Evolutionary conservation across 1,284 basidiomycete species (phyloP).

Genomic region (Trametes hirsuta): DNA sequence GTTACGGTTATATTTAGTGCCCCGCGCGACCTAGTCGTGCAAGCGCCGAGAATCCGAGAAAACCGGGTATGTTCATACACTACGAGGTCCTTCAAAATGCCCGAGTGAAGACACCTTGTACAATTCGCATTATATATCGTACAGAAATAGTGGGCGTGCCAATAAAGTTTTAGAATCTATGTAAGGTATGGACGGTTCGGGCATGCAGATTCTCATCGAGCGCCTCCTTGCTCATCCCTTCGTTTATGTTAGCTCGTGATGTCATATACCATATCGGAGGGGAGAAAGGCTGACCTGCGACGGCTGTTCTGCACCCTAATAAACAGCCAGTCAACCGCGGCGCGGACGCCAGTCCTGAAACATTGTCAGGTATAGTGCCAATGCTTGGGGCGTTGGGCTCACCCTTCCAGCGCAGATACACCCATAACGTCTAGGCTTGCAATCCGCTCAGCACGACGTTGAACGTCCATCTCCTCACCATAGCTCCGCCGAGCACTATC

Average conservation of each 20-base stretch:
- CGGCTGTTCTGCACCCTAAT: constrained; percentile 89
- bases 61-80: not conserved
- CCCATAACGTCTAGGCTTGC: constrained; percentile 93
- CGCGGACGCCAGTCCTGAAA: constrained; percentile 82
- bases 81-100: too few relatives aligned
- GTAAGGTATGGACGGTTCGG: too few relatives aligned
- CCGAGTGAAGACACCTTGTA: not conserved
- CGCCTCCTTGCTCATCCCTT: constrained; percentile 9
- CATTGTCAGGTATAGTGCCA: not conserved
- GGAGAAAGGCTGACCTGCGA: constrained; percentile 26
- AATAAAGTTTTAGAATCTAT: too few relatives aligned
- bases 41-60: not conserved
- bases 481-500: constrained; percentile 63
- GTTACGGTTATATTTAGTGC: not conserved
- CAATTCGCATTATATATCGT: not conserved
- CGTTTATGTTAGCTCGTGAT: not conserved
- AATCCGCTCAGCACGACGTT: constrained; percentile 62
- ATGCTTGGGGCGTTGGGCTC: constrained; percentile 32
- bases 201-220: not conserved
- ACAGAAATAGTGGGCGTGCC: too few relatives aligned
- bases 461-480: constrained; percentile 53
- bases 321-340: constrained; percentile 93
- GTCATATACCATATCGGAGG: not conserved
- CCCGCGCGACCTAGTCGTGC: not conserved
- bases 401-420: constrained; percentile 89